Percentiles rank a stretch among this genome's conserved stretches.
Evolutionary conservation across 2,329 filamentous ascomycete species (phyloP).

Genomic region (Aspergillus tubingensis): DNA sequence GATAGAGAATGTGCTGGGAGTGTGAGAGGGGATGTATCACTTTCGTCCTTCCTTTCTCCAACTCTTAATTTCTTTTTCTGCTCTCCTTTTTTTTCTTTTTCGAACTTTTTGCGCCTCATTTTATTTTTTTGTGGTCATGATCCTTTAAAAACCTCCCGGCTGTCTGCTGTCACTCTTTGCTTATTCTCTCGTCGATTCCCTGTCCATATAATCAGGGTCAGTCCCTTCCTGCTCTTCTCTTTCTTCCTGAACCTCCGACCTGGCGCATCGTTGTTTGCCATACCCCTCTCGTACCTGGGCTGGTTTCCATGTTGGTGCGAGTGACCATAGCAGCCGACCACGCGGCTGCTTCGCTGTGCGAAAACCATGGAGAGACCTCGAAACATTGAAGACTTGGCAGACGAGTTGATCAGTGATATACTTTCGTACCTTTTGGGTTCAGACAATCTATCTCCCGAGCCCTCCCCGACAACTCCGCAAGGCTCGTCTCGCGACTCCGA

Average conservation of each 20-base stretch:
- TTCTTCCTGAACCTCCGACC: neutral
- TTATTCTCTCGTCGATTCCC: conserved; percentile 12
- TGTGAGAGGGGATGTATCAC: conserved; percentile 27
- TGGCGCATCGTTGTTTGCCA: conserved; percentile 4
- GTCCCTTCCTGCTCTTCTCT: conserved; percentile 10
- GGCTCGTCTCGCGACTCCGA: conserved; percentile 12
- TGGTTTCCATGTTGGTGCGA: conserved; percentile 37
- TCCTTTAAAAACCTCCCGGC: conserved; percentile 15
- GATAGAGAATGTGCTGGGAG: conserved; percentile 15
- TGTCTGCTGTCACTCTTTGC: conserved; percentile 17
- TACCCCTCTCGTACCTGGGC: conserved; percentile 8
- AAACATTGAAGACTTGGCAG: conserved; percentile 38
- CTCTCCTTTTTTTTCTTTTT: neutral
- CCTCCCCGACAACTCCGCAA: conserved; percentile 13
- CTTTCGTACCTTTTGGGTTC: conserved; percentile 33
- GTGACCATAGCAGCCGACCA: conserved; percentile 32
- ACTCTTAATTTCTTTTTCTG: conserved; percentile 14
- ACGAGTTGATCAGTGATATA: conserved; percentile 40
- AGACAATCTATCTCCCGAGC: conserved; percentile 17
- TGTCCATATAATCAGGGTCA: conserved; percentile 4
- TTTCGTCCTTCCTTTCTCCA: conserved; percentile 14
- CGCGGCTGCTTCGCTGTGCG: conserved; percentile 34
- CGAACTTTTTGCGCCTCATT: neutral
- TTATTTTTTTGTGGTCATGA: conserved; percentile 6
- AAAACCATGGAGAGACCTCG: conserved; percentile 35